Percentiles rank a stretch among this genome's conserved stretches.
phyloP scores from a whole-genome alignment of 768 basidiomycete species.

The Tricholomella constricta region DNA sequence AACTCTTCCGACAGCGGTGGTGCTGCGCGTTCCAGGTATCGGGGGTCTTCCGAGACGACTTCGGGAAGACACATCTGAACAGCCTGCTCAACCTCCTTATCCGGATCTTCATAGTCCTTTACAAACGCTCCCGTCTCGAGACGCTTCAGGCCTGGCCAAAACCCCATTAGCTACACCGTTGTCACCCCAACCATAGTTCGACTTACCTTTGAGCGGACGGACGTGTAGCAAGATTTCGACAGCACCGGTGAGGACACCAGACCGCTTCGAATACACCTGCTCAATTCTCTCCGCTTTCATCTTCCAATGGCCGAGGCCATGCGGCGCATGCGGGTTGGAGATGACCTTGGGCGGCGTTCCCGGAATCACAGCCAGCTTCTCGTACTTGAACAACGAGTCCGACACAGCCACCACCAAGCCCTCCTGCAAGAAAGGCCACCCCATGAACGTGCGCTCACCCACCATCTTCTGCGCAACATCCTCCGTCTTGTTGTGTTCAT shows the following conservation, averaged over 20 bases:
- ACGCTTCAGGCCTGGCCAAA: constrained; percentile 77
- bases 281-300: constrained; percentile 82
- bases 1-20: constrained; percentile 87
- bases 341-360: constrained; percentile 57
- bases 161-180: neutral
- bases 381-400: constrained; percentile 86
- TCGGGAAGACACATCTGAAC: constrained; percentile 83
- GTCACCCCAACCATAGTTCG: neutral
- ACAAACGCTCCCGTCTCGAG: constrained; percentile 88
- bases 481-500: constrained; percentile 66
- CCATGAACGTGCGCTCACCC: constrained; percentile 74
- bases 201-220: constrained; percentile 84
- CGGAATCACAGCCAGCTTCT: constrained; percentile 59
- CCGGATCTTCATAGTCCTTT: constrained; percentile 87
- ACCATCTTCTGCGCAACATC: constrained; percentile 77
- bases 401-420: constrained; percentile 85
- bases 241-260: constrained; percentile 81
- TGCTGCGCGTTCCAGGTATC: constrained; percentile 78
- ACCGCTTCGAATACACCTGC: constrained; percentile 82
- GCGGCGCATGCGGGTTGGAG: constrained; percentile 70
- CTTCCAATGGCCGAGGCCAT: constrained; percentile 77
- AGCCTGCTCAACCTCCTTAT: constrained; percentile 85
- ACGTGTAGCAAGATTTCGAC: constrained; percentile 86
- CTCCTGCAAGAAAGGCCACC: constrained; percentile 97
- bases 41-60: constrained; percentile 87